Percentiles rank a stretch among this genome's conserved stretches.
These are phyloP conservation scores for Teratosphaeria gauchensis DNA, from an alignment of 2,329 filamentous ascomycete genomes.

Conservation along the genomic window DNA sequence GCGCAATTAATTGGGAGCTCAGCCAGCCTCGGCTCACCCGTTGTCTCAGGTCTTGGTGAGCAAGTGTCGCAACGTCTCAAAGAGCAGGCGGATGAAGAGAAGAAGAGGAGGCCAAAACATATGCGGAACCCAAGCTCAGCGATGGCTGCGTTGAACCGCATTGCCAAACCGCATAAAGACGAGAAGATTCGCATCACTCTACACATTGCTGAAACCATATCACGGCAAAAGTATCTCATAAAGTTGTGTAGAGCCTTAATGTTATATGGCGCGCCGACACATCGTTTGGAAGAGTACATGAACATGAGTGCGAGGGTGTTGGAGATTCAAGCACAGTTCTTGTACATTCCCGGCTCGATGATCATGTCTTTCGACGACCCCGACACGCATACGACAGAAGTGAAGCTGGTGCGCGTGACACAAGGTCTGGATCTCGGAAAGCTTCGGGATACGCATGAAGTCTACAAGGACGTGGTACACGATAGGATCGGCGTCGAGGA, in stretches of 20 bases:
- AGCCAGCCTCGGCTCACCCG: slow-evolving; percentile 33
- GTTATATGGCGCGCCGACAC: slow-evolving; percentile 82
- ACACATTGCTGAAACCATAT: slow-evolving; percentile 59
- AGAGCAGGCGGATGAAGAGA: slow-evolving; percentile 26
- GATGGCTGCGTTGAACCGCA: slow-evolving; percentile 21
- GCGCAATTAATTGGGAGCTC: slow-evolving; percentile 37
- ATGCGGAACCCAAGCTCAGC: slow-evolving; percentile 21
- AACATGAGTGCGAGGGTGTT: slow-evolving; percentile 81
- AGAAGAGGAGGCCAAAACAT: slow-evolving; percentile 27
- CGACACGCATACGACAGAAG: slow-evolving; percentile 66
- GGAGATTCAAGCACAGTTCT: slow-evolving; percentile 78
- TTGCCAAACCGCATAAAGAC: slow-evolving; percentile 30
- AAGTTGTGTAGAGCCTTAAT: slow-evolving; percentile 80
- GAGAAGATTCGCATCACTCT: slow-evolving; percentile 50
- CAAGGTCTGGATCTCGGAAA: slow-evolving; percentile 67
- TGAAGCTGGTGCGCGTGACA: slow-evolving; percentile 59
- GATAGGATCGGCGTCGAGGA: slow-evolving; percentile 65
- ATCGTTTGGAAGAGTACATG: slow-evolving; percentile 86
- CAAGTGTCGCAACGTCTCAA: slow-evolving; percentile 33
- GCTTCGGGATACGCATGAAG: slow-evolving; percentile 62
- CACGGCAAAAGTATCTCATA: slow-evolving; percentile 71
- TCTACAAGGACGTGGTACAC: slow-evolving; percentile 66
- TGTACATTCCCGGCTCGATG: slow-evolving; percentile 90
- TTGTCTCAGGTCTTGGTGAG: slow-evolving; percentile 31
- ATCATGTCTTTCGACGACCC: slow-evolving; percentile 79